Evolutionary conservation across 805 yeast genomes (phyloP), one percentile per base, ranked within the genome.

Genomic region (Nakazawaea populi): DNA sequence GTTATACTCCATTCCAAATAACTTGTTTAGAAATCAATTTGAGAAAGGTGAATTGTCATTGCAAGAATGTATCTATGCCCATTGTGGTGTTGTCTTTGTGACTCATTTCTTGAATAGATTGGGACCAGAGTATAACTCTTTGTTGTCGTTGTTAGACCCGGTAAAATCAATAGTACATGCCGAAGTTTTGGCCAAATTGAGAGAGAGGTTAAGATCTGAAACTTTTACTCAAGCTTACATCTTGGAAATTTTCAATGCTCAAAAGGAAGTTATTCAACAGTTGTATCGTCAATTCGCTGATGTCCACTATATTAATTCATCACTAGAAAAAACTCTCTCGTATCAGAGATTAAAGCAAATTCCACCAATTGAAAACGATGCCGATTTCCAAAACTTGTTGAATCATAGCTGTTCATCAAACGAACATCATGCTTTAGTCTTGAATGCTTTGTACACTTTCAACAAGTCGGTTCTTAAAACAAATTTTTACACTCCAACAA

Each of bases 41-140:
- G 82, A 85, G 55, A 67, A 74, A 47, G 86, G 92, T 49, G 83
- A 82, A 57, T 77, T 92, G 68, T 90, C 97, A 1, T 82, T 95
- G 59, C 98, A 92, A 71, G 99, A 94, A 71, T 82, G 91, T 44
- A 85, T 90, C 52, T 94, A 94, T 66, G 95, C 97, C 43, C 98
- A 92, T 67, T 86, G 90, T 67, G 96, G 92, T 60, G 85, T 87
- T 43, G 87, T 89, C 54, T 92, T 94, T 65, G 96, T 89, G 47
- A 85, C 96, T 36, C 98, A 94, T 70, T 94, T 92, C 72, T 78
- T 92, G 68, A 94, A 94, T 74, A 80, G 98, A 64, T 77, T 92
- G 63, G 97, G 98, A 32, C 82, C 95, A 2, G 97, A 91, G 69
- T 91, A 87, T 68, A 80, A 75, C 58, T 77, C 89, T 44, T 75